A percentile compares a stretch with the other conserved stretches of the same genome.
phyloP scores from a whole-genome alignment of 345 rosid species.

The Alliaria petiolata region DNA sequence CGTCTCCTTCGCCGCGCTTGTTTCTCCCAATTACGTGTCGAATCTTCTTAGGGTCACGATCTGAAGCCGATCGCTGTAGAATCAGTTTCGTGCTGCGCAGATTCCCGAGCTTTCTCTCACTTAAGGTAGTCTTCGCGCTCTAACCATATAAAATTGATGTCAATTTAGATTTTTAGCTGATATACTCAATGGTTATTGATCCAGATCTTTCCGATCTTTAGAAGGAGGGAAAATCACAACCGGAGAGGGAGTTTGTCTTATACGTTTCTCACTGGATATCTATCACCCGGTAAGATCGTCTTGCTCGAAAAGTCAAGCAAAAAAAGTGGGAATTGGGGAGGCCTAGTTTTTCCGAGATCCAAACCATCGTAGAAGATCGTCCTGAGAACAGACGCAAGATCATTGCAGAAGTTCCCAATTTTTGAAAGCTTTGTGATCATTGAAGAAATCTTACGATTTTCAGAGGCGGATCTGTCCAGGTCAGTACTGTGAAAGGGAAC shows the following conservation, averaged over 20 bases:
- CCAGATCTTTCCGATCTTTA: conserved; percentile 23
- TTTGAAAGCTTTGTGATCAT: neutral
- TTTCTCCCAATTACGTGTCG: conserved; percentile 13
- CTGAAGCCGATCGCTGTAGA: conserved; percentile 23
- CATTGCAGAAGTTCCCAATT: conserved; percentile 5
- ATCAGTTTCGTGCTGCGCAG: conserved; percentile 27
- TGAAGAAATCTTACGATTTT: neutral
- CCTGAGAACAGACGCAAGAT: neutral
- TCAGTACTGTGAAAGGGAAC: conserved; percentile 5
- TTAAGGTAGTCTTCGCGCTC: conserved; percentile 18
- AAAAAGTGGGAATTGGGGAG: neutral
- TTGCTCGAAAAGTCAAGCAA: neutral
- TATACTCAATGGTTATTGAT: conserved; percentile 11
- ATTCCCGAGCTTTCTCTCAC: conserved; percentile 9
- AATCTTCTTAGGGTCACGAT: conserved; percentile 27
- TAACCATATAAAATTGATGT: neutral
- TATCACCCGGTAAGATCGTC: conserved; percentile 8
- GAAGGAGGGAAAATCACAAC: neutral
- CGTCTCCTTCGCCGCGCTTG: conserved; percentile 12
- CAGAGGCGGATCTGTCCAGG: conserved; percentile 12
- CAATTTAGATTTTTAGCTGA: neutral
- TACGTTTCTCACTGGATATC: neutral
- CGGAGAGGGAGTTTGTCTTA: neutral
- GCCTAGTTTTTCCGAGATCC: neutral
- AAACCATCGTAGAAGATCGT: conserved; percentile 2